Evolutionary conservation across 1,284 basidiomycete genomes (phyloP), one percentile per base, ranked within the genome.

Genomic region (Microstroma glucosiphilum): DNA sequence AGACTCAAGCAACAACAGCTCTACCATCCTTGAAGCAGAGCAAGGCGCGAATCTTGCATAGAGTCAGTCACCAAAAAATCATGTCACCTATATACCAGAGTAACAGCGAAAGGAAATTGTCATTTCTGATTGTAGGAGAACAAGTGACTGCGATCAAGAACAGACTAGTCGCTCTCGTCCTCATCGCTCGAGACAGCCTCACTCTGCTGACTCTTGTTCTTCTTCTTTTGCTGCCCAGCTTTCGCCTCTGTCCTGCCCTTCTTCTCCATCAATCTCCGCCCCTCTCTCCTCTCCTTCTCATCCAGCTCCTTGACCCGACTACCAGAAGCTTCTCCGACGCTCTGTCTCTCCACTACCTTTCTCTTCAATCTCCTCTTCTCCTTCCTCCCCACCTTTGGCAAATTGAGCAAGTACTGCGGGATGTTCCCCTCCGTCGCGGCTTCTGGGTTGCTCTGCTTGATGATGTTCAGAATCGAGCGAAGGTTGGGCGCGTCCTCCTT

Each of bases 391-490:
- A 92, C 90, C 73, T 90, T 92, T 23, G 88, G 89, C 48, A 77
- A 63, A n/a, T 71, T 59, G 17, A 72, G 51, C 69, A 78, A 69
- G 70, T 70, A 77, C 61, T 75, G 65, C 0, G 80, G 74, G 1
- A 81, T 79, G 6, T 76, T 70, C 57, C 74, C 92, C 80, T 70
- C 92, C 0, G 91, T 92, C 19, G n/a, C 51, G 12, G 43, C 43
- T 17, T n/a, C 17, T 12, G 43, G 17, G 17, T 48, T 17, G 43
- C 43, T 48, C 21, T 54, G 21, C 21, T 90, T 83, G 70, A 98
- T 86, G 17, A 97, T 91, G 75, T 97, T 97, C 58, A 94, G 94
- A 75, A 98, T 90, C 55, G 91, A 92, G 67, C 21, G 19, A 6
- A 60, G 12, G 30, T 26, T 37, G 9, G 58, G 23, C 17, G 46